A percentile compares a stretch with the other conserved stretches of the same genome.
phyloP scores from a whole-genome alignment of 306 rosid species.

The Prunus campanulata region DNA sequence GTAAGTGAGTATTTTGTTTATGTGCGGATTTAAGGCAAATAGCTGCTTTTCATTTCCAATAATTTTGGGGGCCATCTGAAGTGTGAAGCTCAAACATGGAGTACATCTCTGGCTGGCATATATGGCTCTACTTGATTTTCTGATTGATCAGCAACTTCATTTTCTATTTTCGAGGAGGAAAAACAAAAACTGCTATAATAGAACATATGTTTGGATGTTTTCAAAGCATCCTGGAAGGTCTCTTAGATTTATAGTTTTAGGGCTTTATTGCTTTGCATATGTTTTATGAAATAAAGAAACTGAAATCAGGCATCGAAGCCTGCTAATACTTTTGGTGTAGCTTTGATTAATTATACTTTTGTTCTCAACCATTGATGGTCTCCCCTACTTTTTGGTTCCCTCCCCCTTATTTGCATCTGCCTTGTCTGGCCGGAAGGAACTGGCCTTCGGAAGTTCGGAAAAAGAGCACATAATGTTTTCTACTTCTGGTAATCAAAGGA shows the following conservation, averaged over 20 bases:
- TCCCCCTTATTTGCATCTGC: no score
- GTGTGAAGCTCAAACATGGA: slow-evolving; percentile 33
- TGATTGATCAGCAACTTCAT: slow-evolving; percentile 28
- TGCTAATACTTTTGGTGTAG: background rate
- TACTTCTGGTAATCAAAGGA: no score
- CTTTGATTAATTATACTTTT: background rate
- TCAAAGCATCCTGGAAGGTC: slow-evolving; percentile 18
- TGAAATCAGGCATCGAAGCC: slow-evolving; percentile 7
- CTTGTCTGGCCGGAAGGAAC: no score
- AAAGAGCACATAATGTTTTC: no score
- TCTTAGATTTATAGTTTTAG: slow-evolving; percentile 24
- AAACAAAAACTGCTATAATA: slow-evolving; percentile 11
- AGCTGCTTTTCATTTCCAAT: slow-evolving; percentile 45
- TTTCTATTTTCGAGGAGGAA: slow-evolving; percentile 27
- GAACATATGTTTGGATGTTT: slow-evolving; percentile 37
- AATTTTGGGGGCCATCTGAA: slow-evolving; percentile 47
- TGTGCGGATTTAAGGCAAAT: slow-evolving; percentile 37
- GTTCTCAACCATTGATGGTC: no score
- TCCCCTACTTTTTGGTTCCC: background rate
- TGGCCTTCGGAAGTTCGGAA: no score
- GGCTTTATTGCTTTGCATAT: background rate
- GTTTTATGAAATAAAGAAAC: slow-evolving; percentile 13
- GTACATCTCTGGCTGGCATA: slow-evolving; percentile 27
- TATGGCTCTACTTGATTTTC: slow-evolving; percentile 25
- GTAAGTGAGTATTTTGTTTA: slow-evolving; percentile 19